Conservation (phyloP, 2,329 filamentous ascomycete species). For the Monascus ruber region DNA sequence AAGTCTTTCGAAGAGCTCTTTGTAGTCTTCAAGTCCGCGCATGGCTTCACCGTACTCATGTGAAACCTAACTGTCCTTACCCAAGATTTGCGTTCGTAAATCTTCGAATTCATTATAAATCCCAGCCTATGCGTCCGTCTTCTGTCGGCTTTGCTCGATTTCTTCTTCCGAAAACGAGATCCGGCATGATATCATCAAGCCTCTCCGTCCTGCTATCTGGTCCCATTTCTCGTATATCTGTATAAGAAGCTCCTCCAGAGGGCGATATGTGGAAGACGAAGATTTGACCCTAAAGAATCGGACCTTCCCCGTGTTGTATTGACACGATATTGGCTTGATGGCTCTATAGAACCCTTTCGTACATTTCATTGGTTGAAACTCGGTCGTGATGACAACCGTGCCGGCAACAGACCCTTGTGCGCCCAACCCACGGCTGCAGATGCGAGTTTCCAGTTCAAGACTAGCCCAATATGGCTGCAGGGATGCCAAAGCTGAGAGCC, state of each 20-base stretch:
- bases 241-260: slow-evolving; percentile 12
- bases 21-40: slow-evolving; percentile 6
- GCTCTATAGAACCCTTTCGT: too few relatives aligned
- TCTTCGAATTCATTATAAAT: slow-evolving; percentile 10
- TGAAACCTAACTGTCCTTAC: slow-evolving; percentile 17
- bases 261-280: neutral
- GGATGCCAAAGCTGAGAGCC: too few relatives aligned
- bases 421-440: too few relatives aligned
- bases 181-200: slow-evolving; percentile 7
- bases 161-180: slow-evolving; percentile 10
- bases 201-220: slow-evolving; percentile 4
- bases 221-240: slow-evolving; percentile 16
- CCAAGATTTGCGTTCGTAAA: slow-evolving; percentile 6
- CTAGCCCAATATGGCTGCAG: too few relatives aligned
- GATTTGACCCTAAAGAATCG: too few relatives aligned
- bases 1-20: slow-evolving; percentile 2
- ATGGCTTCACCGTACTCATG: slow-evolving; percentile 11
- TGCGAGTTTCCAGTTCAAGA: too few relatives aligned
- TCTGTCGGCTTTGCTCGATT: slow-evolving; percentile 7
- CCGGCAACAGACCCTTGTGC: too few relatives aligned
- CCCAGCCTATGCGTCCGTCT: slow-evolving; percentile 10
- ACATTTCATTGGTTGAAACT: too few relatives aligned
- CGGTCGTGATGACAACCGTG: too few relatives aligned
- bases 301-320: too few relatives aligned
- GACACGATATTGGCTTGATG: too few relatives aligned